phyloP scores from a whole-genome alignment of 768 basidiomycete species.

The Coprinellus aureogranulatus region DNA sequence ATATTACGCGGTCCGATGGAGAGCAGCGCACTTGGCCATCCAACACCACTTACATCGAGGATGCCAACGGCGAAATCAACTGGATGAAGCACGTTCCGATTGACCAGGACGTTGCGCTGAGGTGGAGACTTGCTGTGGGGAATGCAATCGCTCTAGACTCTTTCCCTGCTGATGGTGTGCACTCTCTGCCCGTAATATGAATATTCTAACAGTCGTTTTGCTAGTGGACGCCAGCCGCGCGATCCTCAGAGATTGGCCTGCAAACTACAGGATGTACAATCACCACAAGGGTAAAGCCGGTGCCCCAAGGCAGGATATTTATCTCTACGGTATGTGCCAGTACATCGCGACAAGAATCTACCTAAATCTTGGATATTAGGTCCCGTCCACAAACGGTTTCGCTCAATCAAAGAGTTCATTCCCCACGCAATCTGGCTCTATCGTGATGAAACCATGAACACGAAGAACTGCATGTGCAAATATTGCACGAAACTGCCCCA shows the following conservation, averaged over 20 bases:
- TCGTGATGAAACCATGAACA: slow-evolving; percentile 46
- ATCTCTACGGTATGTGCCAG: slow-evolving; percentile 74
- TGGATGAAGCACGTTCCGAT: slow-evolving; percentile 57
- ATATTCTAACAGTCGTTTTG: too few relatives aligned
- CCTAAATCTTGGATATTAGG: slow-evolving; percentile 36
- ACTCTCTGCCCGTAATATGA: too few relatives aligned
- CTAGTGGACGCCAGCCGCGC: slow-evolving; percentile 39
- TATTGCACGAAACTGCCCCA: slow-evolving; percentile 73
- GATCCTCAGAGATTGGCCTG: slow-evolving; percentile 63
- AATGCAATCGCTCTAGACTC: slow-evolving; percentile 27
- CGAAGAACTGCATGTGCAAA: slow-evolving; percentile 64
- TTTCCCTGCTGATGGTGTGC: too few relatives aligned
- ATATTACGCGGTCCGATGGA: slow-evolving; percentile 65
- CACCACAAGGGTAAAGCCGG: slow-evolving; percentile 64
- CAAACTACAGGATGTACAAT: slow-evolving; percentile 67
- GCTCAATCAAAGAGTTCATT: slow-evolving; percentile 81
- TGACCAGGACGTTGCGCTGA: slow-evolving; percentile 50
- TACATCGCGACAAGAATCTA: too few relatives aligned
- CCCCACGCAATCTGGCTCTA: slow-evolving; percentile 83
- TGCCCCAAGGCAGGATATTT: slow-evolving; percentile 67
- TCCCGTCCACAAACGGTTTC: slow-evolving; percentile 52
- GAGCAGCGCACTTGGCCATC: slow-evolving; percentile 51
- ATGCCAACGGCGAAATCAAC: slow-evolving; percentile 69
- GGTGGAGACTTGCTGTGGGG: slow-evolving; percentile 54
- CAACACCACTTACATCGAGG: slow-evolving; percentile 52